phyloP scores from a whole-genome alignment of 352 stramenopile species.

The Pythium periplocum region DNA sequence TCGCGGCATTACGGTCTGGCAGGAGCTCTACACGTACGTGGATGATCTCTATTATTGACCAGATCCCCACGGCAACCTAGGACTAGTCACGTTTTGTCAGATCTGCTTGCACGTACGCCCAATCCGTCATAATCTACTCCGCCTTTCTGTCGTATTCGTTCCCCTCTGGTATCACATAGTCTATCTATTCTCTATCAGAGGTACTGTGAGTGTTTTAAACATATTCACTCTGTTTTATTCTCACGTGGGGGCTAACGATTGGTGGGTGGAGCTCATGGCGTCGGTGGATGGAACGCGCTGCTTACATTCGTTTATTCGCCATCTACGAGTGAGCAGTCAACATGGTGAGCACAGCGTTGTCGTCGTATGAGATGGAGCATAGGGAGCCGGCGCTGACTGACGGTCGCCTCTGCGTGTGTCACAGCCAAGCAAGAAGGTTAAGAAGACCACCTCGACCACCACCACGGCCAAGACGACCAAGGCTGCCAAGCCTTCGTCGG shows the following conservation, averaged over 20 bases:
- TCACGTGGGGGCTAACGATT: neutral
- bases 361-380: neutral
- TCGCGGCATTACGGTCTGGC: conserved; percentile 45
- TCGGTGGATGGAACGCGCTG: conserved; percentile 2
- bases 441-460: conserved; percentile 50
- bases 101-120: too few relatives aligned
- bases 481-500: conserved; percentile 39
- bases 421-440: conserved; percentile 83
- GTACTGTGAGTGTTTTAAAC: neutral
- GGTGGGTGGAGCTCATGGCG: neutral
- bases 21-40: conserved; percentile 22
- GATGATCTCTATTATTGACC: neutral
- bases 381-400: neutral
- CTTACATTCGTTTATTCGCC: conserved; percentile 79
- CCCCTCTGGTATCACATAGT: neutral
- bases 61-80: neutral
- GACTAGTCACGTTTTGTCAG: too few relatives aligned
- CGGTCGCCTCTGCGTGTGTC: neutral
- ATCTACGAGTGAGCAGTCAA: conserved; percentile 66
- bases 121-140: too few relatives aligned
- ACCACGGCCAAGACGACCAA: conserved; percentile 71
- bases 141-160: neutral
- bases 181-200: neutral
- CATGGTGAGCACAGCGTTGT: conserved; percentile 27
- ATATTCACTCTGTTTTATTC: neutral